Percentiles rank a stretch among this genome's conserved stretches.
Evolutionary conservation across 75 land plant genomes (phyloP).

Genomic region (Gnetum montanum): DNA sequence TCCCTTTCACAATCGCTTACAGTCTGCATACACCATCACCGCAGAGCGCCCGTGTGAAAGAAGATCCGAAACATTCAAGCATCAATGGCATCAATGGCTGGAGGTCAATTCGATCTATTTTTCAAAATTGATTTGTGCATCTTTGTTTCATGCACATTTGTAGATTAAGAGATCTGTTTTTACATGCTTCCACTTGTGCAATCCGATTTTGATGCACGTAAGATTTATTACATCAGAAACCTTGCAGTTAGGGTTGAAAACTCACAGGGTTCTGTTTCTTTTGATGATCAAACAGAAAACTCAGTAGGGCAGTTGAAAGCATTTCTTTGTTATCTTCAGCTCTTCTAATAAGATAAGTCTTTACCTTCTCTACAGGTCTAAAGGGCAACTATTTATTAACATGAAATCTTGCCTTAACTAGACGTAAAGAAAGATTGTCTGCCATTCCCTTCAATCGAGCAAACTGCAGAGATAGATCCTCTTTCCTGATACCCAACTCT

Average conservation of each 20-base stretch:
- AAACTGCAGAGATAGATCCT: conserved; percentile 54
- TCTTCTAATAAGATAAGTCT: conserved; percentile 82
- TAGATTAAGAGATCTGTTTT: no score
- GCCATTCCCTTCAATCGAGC: conserved; percentile 97
- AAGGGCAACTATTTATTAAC: conserved; percentile 87
- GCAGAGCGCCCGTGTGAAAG: no score
- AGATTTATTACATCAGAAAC: neutral
- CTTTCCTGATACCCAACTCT: conserved; percentile 46
- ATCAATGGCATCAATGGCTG: no score
- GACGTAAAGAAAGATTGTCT: conserved; percentile 59
- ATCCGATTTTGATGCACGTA: no score
- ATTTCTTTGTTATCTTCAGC: conserved; percentile 87
- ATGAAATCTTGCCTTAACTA: conserved; percentile 74
- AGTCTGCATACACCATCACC: no score
- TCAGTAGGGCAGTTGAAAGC: conserved; percentile 46
- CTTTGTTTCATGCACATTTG: no score
- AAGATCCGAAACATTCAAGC: no score
- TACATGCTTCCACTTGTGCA: no score
- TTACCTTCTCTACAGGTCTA: conserved; percentile 62
- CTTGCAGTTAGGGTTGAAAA: neutral
- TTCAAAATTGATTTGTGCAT: no score
- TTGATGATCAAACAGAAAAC: no score
- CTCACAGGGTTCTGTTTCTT: neutral
- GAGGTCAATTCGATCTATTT: no score
- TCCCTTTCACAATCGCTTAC: no score